Conservation (phyloP, 1,284 basidiomycete genomes). For the Melampsora occidentalis region DNA sequence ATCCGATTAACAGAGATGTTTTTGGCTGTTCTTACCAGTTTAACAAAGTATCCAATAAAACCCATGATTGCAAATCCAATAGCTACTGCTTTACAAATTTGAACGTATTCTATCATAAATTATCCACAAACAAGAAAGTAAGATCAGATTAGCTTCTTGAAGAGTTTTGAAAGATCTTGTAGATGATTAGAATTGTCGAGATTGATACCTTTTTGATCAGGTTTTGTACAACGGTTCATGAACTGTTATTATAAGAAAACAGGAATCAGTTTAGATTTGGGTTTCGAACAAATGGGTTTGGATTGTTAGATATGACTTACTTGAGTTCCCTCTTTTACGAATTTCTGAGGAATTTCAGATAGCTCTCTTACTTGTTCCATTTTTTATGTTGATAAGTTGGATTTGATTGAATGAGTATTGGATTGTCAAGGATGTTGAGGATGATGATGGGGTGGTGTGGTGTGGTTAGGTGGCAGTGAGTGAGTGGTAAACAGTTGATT, state of each 20-base stretch:
- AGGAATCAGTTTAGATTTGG: background rate
- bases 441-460: background rate
- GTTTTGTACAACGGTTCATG: conserved; percentile 94
- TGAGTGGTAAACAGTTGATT: background rate
- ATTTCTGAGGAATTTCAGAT: conserved; percentile 84
- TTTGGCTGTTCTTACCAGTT: conserved; percentile 58
- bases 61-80: conserved; percentile 96
- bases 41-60: conserved; percentile 94
- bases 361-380: conserved; percentile 81
- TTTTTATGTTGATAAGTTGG: background rate
- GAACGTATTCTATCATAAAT: conserved; percentile 70
- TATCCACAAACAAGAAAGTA: background rate
- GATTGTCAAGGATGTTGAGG: background rate
- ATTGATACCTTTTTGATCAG: conserved; percentile 79
- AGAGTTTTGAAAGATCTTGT: background rate
- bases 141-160: too few relatives aligned
- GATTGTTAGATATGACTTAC: conserved; percentile 57
- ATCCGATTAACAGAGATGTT: background rate
- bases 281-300: conserved; percentile 5
- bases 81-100: conserved; percentile 88
- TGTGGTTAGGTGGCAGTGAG: background rate
- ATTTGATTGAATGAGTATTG: background rate
- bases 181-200: background rate
- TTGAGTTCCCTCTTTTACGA: conserved; percentile 88
- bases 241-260: conserved; percentile 62